A percentile compares a stretch with the other conserved stretches of the same genome.
phyloP scores from a whole-genome alignment of 371 early-diverging fungal species.

The Mucor lusitanicus region DNA sequence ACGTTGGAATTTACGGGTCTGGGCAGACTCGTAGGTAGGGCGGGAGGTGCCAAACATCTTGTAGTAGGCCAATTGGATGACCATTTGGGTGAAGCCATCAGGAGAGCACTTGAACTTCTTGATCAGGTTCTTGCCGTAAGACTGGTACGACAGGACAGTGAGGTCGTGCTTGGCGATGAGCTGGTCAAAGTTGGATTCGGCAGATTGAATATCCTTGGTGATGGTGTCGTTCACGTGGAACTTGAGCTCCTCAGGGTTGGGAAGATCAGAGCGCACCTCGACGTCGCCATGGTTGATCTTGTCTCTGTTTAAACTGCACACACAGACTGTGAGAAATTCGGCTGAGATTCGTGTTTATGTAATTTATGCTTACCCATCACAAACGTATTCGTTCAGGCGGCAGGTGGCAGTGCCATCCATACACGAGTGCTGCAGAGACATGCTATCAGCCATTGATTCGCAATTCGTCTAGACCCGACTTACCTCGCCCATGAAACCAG shows the following conservation, averaged over 20 bases:
- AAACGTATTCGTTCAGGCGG: conserved; percentile 74
- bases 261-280: conserved; percentile 53
- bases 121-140: conserved; percentile 91
- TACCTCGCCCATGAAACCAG: conserved; percentile 90
- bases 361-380: conserved; percentile 40
- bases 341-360: conserved; percentile 1
- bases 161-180: conserved; percentile 79
- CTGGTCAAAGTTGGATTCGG: conserved; percentile 70
- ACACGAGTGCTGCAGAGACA: conserved; percentile 73
- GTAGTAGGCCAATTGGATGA: conserved; percentile 94
- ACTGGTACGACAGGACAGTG: conserved; percentile 76
- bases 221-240: conserved; percentile 67
- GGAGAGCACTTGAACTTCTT: conserved; percentile 88
- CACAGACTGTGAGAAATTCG: not conserved
- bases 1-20: conserved; percentile 86
- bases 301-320: conserved; percentile 36
- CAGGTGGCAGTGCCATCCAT: conserved; percentile 95
- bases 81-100: conserved; percentile 95
- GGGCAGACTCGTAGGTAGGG: conserved; percentile 93
- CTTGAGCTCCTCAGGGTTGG: conserved; percentile 65
- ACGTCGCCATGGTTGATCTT: conserved; percentile 64
- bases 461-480: not conserved
- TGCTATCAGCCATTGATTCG: not conserved
- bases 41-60: conserved; percentile 78
- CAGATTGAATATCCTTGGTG: conserved; percentile 56